These are phyloP conservation scores for Gossypium gossypioides DNA, from an alignment of 441 rosid genomes.

Conservation along the genomic window DNA sequence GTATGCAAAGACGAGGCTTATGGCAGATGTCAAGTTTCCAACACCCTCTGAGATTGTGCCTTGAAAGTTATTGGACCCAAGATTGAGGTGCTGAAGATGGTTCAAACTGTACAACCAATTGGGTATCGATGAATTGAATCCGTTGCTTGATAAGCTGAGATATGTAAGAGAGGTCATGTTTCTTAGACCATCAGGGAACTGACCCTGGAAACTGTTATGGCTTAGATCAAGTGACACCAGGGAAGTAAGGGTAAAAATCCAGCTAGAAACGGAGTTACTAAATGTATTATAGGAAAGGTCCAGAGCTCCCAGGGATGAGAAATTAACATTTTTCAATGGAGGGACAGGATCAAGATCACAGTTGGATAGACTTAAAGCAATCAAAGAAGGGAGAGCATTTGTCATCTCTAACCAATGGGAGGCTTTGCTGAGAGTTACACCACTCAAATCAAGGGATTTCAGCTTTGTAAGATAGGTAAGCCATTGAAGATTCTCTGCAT, in stretches of 20 bases:
- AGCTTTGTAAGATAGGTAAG: background rate
- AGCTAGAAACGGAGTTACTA: background rate
- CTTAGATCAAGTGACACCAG: constrained; percentile 13
- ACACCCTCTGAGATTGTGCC: constrained; percentile 13
- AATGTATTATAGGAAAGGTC: constrained; percentile 3
- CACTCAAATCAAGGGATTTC: constrained; percentile 7
- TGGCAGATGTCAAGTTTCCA: background rate
- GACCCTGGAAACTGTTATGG: constrained; percentile 6
- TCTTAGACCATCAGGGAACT: constrained; percentile 12
- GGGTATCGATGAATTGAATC: constrained; percentile 19
- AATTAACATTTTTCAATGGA: background rate
- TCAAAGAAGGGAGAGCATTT: constrained; percentile 11
- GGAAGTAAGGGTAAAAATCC: constrained; percentile 1
- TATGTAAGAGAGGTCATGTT: constrained; percentile 21
- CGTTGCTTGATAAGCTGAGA: constrained; percentile 13
- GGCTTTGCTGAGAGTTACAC: constrained; percentile 10
- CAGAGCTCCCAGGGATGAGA: background rate
- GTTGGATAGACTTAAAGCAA: background rate
- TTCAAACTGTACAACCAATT: constrained; percentile 7
- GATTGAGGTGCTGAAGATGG: constrained; percentile 12
- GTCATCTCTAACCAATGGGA: background rate
- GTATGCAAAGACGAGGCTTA: background rate
- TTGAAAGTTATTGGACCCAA: constrained; percentile 1
- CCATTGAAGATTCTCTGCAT: constrained; percentile 1
- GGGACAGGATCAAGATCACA: background rate